Evolutionary conservation across 768 basidiomycete species (phyloP), one percentile per base, ranked within the genome.

Genomic region (Boletus subparvulus): DNA sequence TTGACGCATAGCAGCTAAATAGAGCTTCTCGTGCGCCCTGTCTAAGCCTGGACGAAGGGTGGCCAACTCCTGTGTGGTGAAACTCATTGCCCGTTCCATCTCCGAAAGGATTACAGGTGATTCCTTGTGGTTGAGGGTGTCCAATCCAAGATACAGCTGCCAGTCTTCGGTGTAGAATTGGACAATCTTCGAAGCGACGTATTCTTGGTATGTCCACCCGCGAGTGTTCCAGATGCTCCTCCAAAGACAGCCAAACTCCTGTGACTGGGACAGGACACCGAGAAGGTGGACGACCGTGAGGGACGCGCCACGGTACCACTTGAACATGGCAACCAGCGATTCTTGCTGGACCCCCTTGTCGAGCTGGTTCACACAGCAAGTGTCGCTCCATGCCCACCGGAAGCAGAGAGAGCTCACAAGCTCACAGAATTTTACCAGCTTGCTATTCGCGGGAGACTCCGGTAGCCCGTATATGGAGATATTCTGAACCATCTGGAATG

Each of bases 201-300:
- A 60, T 33, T 61, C 60, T 16, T 61, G 60, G 6, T 49, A 60
- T 1, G 60, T 61, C 60, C 60, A 61, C 1, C 28, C 53, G 1
- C 58, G 53, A 3, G 46, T 60, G 26, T 55, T 55, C 60, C 60
- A 61, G 19, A 51, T 13, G 13, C 58, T 61, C 1, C 1, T 17
- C 41, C 33, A 6, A 1, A 55, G 49, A 12, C 9, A 32, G 8
- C 52, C 58, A 21, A 9, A 2, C 8, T 21, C 0, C 11, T 32
- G 36, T 6, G 35, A 42, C 12, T 32, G 10, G 0, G 51, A 53
- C 11, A 5, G 42, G 2, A 61, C 60, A 3, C 26, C 60, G 0
- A 14, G 45, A 4, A 59, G 60, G n/a, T 61, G 10, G 14, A 58
- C 50, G 2, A 60, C 1, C 0, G 59, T 60, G 1, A 60, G 56